Evolutionary conservation across 1,284 basidiomycete species (phyloP).

Genomic region (Naganishia liquefaciens): DNA sequence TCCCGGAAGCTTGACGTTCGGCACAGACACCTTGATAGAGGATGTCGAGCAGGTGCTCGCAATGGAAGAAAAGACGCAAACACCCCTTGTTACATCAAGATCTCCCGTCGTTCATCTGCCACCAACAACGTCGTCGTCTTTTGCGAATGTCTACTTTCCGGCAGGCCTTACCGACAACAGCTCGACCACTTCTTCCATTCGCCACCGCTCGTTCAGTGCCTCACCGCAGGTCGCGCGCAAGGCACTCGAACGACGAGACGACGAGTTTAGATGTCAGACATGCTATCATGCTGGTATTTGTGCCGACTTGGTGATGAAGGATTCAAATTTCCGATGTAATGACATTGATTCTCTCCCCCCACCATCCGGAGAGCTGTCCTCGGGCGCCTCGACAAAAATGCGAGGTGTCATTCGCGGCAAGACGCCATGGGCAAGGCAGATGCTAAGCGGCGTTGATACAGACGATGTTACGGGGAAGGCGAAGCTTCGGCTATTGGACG

Average conservation of each 20-base stretch:
- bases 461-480: neutral
- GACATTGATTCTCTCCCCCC: neutral
- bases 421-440: constrained; percentile 14
- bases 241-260: neutral
- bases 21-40: neutral
- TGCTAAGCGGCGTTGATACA: neutral
- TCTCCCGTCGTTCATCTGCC: too few species aligned
- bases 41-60: neutral
- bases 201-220: neutral
- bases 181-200: neutral
- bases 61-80: too few species aligned
- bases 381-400: neutral
- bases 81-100: too few species aligned
- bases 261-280: constrained; percentile 19
- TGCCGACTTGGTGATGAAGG: constrained; percentile 13
- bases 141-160: neutral
- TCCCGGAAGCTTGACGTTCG: neutral
- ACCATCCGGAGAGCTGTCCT: neutral
- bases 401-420: neutral
- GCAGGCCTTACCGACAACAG: neutral
- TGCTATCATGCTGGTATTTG: constrained; percentile 25
- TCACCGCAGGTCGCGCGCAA: neutral
- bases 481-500: neutral
- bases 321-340: constrained; percentile 8
- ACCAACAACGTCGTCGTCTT: neutral